Conservation (phyloP, 2,329 filamentous ascomycete species). For the Endothia cerciana region DNA sequence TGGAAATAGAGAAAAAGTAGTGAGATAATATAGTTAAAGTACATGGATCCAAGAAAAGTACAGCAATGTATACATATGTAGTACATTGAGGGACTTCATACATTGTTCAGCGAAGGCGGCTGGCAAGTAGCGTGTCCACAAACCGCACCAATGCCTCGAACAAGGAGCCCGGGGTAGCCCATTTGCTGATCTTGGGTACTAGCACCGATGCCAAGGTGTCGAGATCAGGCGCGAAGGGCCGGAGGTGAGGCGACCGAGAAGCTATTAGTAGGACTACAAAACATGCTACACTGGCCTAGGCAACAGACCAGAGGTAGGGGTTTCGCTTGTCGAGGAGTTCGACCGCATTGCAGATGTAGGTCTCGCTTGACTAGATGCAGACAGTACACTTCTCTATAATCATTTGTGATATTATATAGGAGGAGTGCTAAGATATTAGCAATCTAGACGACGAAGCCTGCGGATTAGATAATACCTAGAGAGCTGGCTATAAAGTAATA, state of each 20-base stretch:
- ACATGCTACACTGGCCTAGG: slow-evolving; percentile 41
- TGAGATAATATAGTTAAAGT: too few relatives aligned
- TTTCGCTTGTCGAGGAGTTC: slow-evolving; percentile 43
- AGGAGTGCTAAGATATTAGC: slow-evolving; percentile 6
- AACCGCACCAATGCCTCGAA: slow-evolving; percentile 38
- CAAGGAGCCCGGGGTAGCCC: slow-evolving; percentile 41
- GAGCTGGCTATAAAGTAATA: slow-evolving; percentile 34
- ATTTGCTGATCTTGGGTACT: slow-evolving; percentile 37
- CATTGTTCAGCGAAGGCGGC: not conserved
- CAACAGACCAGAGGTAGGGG: slow-evolving; percentile 44
- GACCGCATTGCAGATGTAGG: slow-evolving; percentile 41
- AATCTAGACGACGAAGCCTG: slow-evolving; percentile 16
- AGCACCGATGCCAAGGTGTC: slow-evolving; percentile 36
- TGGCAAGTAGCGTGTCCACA: slow-evolving; percentile 29
- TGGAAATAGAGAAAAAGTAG: too few relatives aligned
- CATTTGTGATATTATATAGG: slow-evolving; percentile 31
- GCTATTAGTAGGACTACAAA: slow-evolving; percentile 41
- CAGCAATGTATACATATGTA: too few relatives aligned
- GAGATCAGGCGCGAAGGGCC: slow-evolving; percentile 37
- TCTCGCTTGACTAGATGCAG: slow-evolving; percentile 42
- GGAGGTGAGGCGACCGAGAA: slow-evolving; percentile 36
- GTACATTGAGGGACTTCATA: too few relatives aligned
- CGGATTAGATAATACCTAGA: slow-evolving; percentile 13
- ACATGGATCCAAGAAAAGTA: too few relatives aligned
- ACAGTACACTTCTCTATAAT: slow-evolving; percentile 41